Evolutionary conservation across 371 early-diverging fungal species (phyloP), one percentile per base, ranked within the genome.

Genomic region (Amoeboaphelidium protococcarum): DNA sequence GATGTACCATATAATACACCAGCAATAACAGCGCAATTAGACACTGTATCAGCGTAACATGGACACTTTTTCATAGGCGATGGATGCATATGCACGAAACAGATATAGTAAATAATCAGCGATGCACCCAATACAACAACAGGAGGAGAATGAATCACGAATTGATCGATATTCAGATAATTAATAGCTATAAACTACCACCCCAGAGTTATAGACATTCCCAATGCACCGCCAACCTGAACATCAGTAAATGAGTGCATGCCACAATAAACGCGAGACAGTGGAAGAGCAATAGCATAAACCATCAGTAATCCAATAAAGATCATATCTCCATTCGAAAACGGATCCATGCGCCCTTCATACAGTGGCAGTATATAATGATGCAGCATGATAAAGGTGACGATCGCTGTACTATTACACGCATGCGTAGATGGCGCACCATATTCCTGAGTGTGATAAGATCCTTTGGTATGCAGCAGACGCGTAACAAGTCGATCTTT

Each of bases 351-450:
- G 44, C 53, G n/a, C 46, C 25, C 47, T 25, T 25, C 23, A n/a
- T 27, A 41, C 24, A 45, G 25, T 52, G 31, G 43, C 46, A 44
- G 40, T 53, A 49, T 40, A 63, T 37, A 41, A 65, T 52, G 42
- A 66, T 60, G 6, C 73, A 62, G 24, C n/a, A 72, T 61, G 23
- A 73, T 50, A 52, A 65, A 72, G 16, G 74, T 56, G 0, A 78
- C 72, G 10, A 78, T 67, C 20, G 75, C 71, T 54, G 74, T 56
- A n/a, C 80, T 74, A 63, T 77, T 77, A 42, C 74, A 66, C 0
- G 79, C 66, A 45, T 82, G 83, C 2, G 80, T 78, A 1, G 78
- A 77, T 21, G 83, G 83, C 51, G 79, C 77, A 23, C 83, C 83
- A 55, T 76, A 82, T 55, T 82, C 83, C 13, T 37, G 22, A 23